Conservation (phyloP, 148 eudicot genomes). For the Vaccinium darrowii region DNA sequence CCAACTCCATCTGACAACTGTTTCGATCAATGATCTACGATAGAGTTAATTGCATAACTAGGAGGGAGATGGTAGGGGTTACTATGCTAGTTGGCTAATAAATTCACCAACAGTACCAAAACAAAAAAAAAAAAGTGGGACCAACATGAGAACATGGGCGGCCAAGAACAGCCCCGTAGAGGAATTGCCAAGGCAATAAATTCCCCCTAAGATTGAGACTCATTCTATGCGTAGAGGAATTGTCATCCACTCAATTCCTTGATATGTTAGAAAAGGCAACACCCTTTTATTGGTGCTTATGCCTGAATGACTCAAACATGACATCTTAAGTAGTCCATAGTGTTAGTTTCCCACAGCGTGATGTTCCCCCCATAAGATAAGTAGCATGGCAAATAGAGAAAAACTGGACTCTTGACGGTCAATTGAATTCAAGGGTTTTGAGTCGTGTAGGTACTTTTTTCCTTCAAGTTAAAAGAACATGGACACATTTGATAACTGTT, state of each 20-base stretch:
- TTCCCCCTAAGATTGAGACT: neutral
- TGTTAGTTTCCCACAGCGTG: neutral
- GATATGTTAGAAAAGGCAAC: neutral
- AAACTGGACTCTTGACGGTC: neutral
- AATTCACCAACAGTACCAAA: neutral
- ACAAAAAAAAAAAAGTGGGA: neutral
- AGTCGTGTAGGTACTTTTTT: neutral
- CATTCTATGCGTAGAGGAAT: neutral
- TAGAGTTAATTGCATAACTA: neutral
- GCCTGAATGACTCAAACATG: neutral
- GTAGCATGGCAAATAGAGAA: neutral
- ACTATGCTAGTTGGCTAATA: neutral
- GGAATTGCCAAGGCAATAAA: neutral
- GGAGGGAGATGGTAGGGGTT: neutral
- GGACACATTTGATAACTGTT: too few species aligned
- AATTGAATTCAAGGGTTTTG: neutral
- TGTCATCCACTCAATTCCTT: neutral
- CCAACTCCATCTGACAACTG: neutral
- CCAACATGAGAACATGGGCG: neutral
- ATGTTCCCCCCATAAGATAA: neutral
- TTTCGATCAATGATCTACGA: neutral
- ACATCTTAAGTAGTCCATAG: neutral
- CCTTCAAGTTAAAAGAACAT: neutral
- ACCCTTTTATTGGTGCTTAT: neutral
- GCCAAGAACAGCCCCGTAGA: neutral